These are phyloP conservation scores for Gracilaria gracilis DNA, from an alignment of 23 red algal species.

Conservation along the genomic window DNA sequence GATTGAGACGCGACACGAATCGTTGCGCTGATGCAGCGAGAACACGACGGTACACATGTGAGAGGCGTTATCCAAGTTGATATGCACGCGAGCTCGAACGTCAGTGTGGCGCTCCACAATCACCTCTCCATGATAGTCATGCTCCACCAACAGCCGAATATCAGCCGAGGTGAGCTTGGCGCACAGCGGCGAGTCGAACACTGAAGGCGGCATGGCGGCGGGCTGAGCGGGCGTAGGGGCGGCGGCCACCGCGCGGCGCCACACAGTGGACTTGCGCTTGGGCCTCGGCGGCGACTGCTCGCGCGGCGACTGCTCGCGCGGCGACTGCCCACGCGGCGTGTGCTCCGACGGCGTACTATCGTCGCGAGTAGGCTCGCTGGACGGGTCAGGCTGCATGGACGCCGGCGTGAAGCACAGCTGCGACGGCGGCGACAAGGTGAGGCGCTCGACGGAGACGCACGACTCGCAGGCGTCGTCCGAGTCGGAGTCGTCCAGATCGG, in stretches of 20 bases:
- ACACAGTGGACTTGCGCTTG: neutral
- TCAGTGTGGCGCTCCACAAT: conserved; percentile 12
- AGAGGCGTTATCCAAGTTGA: neutral
- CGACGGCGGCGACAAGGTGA: conserved; percentile 13
- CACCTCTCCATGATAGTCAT: conserved; percentile 24
- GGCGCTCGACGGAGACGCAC: neutral
- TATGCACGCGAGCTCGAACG: conserved; percentile 8
- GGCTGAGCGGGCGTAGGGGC: neutral
- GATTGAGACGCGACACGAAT: conserved; percentile 15
- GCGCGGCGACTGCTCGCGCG: neutral
- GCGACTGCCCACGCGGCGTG: neutral
- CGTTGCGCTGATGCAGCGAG: conserved; percentile 19
- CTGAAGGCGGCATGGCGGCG: neutral
- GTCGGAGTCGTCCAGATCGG: conserved; percentile 41
- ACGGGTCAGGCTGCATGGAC: neutral
- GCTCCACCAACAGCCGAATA: conserved; percentile 26
- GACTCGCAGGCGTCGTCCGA: conserved; percentile 1
- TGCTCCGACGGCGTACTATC: neutral
- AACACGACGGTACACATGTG: conserved; percentile 32
- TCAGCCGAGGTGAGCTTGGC: conserved; percentile 22
- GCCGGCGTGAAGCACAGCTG: conserved; percentile 8
- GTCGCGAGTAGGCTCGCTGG: neutral
- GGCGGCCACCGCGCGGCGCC: neutral
- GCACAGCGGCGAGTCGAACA: conserved; percentile 7
- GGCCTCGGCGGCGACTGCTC: neutral